Conservation (phyloP, 305 asterid species). For the Fraxinus latifolia region DNA sequence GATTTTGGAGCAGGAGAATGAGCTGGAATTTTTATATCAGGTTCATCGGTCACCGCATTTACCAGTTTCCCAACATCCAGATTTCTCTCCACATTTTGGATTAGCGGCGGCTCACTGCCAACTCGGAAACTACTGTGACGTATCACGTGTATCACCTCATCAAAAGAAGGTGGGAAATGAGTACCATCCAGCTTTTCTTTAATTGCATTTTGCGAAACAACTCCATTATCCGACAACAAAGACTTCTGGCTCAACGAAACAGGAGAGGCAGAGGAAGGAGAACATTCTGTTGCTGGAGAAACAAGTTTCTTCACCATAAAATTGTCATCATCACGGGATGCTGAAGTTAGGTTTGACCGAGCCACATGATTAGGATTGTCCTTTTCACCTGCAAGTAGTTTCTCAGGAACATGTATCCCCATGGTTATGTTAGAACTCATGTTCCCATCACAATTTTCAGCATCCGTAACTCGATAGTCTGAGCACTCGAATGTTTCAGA, state of each 20-base stretch:
- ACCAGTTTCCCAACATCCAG: constrained; percentile 47
- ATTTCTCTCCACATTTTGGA: constrained; percentile 42
- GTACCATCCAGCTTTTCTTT: constrained; percentile 35
- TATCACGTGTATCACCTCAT: constrained; percentile 63
- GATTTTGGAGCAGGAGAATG: constrained; percentile 37
- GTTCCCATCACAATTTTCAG: constrained; percentile 36
- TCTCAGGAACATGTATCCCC: constrained; percentile 29
- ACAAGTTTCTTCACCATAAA: constrained; percentile 44
- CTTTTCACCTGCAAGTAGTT: constrained; percentile 23
- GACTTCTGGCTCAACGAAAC: constrained; percentile 35
- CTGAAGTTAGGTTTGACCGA: constrained; percentile 23
- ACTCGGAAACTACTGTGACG: constrained; percentile 66
- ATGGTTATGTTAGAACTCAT: constrained; percentile 17
- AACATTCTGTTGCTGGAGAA: constrained; percentile 29
- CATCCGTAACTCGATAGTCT: constrained; percentile 40
- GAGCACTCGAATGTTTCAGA: constrained; percentile 26
- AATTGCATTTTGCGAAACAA: constrained; percentile 39
- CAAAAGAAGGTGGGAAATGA: constrained; percentile 50
- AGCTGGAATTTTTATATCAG: constrained; percentile 35
- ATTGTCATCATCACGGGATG: constrained; percentile 44
- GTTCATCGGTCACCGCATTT: constrained; percentile 47
- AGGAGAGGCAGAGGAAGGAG: constrained; percentile 35
- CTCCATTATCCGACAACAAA: constrained; percentile 35
- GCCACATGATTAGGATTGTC: constrained; percentile 24
- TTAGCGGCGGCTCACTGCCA: constrained; percentile 44